These are phyloP conservation scores for Euphrasia confusa DNA, from an alignment of 257 asterid species.

Conservation along the genomic window DNA sequence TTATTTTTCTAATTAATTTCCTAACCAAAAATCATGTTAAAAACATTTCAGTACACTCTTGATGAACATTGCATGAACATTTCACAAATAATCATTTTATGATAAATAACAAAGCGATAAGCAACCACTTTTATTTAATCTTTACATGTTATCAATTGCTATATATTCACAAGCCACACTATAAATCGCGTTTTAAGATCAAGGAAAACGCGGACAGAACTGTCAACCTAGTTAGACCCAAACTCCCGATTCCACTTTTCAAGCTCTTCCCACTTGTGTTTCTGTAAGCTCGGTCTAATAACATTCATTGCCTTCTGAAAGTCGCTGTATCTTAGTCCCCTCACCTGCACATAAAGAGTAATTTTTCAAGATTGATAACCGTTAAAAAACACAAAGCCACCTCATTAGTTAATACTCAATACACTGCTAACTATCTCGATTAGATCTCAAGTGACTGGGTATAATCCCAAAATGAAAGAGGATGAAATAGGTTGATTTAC, in stretches of 20 bases:
- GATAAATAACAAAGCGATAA: not conserved
- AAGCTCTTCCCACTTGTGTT: slow-evolving; percentile 89
- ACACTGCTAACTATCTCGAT: not conserved
- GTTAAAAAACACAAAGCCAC: not conserved
- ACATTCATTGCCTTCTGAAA: slow-evolving; percentile 78
- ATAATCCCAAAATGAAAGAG: not conserved
- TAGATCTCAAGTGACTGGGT: not conserved
- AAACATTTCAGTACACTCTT: no score
- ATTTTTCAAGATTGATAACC: not conserved
- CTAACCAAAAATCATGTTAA: not conserved
- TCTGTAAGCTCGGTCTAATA: slow-evolving; percentile 81
- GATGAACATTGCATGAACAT: no score
- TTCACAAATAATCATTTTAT: not conserved
- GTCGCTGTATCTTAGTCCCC: slow-evolving; percentile 69
- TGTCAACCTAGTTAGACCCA: slow-evolving; percentile 57
- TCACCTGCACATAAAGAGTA: slow-evolving; percentile 45
- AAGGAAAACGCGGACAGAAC: not conserved
- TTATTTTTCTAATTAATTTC: not conserved
- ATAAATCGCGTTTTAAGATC: slow-evolving; percentile 6
- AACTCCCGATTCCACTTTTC: slow-evolving; percentile 85
- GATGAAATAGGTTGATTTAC: not conserved
- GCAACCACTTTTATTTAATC: not conserved
- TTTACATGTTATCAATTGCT: slow-evolving; percentile 14
- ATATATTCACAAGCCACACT: slow-evolving; percentile 13
- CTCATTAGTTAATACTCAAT: not conserved